A percentile compares a stretch with the other conserved stretches of the same genome.
phyloP scores from a whole-genome alignment of 306 rosid genomes.

The Mucuna pruriens region DNA sequence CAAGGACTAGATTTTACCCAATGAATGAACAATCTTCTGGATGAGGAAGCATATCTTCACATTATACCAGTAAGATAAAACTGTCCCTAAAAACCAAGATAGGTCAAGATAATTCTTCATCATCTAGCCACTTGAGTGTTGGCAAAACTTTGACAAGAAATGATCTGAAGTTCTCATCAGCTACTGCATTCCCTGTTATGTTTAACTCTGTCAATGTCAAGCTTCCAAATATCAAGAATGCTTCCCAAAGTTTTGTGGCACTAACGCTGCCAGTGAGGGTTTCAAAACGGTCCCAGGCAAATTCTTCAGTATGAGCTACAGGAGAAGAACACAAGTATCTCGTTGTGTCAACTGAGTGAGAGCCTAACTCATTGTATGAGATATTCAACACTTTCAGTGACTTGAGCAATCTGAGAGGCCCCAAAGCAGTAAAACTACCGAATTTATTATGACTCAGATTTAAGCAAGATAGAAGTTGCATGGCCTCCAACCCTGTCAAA shows the following conservation, averaged over 20 bases:
- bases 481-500: slow-evolving; percentile 83
- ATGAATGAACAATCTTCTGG: slow-evolving; percentile 15
- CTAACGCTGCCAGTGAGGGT: slow-evolving; percentile 33
- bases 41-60: neutral
- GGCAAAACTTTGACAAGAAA: slow-evolving; percentile 70
- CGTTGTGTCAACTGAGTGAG: slow-evolving; percentile 70
- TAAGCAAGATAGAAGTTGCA: slow-evolving; percentile 85
- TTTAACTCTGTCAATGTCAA: slow-evolving; percentile 67
- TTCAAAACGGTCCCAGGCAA: slow-evolving; percentile 53
- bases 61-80: slow-evolving; percentile 21
- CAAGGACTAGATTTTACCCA: neutral
- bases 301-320: slow-evolving; percentile 68
- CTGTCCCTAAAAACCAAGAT: neutral
- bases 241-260: slow-evolving; percentile 66
- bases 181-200: slow-evolving; percentile 61
- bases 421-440: slow-evolving; percentile 72
- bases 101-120: slow-evolving; percentile 40
- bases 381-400: slow-evolving; percentile 72
- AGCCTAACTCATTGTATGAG: slow-evolving; percentile 75
- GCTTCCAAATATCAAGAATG: slow-evolving; percentile 67
- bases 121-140: slow-evolving; percentile 43
- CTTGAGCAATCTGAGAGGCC: slow-evolving; percentile 64
- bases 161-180: slow-evolving; percentile 59
- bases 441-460: slow-evolving; percentile 81
- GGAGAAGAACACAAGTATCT: slow-evolving; percentile 81